These are phyloP conservation scores for Moricandia arvensis DNA, from an alignment of 345 rosid species.

Conservation along the genomic window DNA sequence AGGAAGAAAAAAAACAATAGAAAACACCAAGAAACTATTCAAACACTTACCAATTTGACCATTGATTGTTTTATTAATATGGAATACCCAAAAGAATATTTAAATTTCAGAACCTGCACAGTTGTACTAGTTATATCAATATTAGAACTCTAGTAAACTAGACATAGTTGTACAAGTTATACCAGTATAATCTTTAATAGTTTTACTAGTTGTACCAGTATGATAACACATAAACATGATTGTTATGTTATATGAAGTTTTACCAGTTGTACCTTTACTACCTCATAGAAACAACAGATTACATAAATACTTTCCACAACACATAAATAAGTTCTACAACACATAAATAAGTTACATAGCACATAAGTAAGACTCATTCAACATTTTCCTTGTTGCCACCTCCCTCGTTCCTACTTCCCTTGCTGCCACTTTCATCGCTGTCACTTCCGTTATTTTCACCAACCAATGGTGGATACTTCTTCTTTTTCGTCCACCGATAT, in stretches of 20 bases:
- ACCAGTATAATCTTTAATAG: background rate
- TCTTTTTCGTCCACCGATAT: no score
- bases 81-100: no score
- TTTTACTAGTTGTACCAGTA: background rate
- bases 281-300: background rate
- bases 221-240: background rate
- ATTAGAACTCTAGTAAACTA: no score
- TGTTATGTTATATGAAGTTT: background rate
- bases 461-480: no score
- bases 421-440: no score
- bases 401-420: background rate
- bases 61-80: no score
- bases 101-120: background rate
- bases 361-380: no score
- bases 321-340: background rate
- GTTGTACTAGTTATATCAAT: background rate
- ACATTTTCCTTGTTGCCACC: background rate
- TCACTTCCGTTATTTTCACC: no score
- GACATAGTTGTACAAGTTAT: background rate
- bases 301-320: background rate
- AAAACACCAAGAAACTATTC: no score
- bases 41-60: no score
- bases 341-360: background rate
- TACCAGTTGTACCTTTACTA: background rate
- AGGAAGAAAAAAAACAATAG: background rate